A percentile compares a stretch with the other conserved stretches of the same genome.
These are phyloP conservation scores for Daldinia decipiens DNA, from an alignment of 495 filamentous ascomycete genomes.

Conservation along the genomic window DNA sequence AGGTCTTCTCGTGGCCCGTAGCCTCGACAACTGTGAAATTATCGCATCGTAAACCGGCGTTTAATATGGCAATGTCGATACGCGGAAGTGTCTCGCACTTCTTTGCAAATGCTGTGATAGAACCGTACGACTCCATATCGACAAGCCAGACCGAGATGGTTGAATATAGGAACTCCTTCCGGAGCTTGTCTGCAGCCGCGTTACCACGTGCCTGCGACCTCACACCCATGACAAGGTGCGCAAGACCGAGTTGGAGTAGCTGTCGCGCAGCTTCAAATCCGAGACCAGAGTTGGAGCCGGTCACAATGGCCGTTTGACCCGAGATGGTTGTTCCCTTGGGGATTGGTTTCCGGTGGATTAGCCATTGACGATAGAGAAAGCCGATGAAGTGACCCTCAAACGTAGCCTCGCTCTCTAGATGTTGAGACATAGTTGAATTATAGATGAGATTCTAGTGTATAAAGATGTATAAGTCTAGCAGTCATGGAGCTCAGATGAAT, in stretches of 20 bases:
- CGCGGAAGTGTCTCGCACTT: conserved; percentile 51
- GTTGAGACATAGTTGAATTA: conserved; percentile 37
- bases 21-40: conserved; percentile 46
- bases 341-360: conserved; percentile 35
- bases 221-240: conserved; percentile 63
- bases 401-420: conserved; percentile 30
- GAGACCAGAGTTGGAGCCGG: conserved; percentile 66
- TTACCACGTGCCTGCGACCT: conserved; percentile 60
- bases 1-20: conserved; percentile 56
- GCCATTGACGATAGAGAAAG: conserved; percentile 44
- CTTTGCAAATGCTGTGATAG: conserved; percentile 55
- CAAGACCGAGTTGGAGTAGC: conserved; percentile 57
- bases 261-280: conserved; percentile 63
- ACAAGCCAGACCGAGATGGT: conserved; percentile 60
- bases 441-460: neutral
- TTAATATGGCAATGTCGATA: conserved; percentile 61
- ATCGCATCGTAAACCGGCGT: conserved; percentile 57
- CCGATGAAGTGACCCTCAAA: conserved; percentile 32
- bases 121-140: conserved; percentile 61
- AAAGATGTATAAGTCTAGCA: neutral
- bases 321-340: conserved; percentile 41
- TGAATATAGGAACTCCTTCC: conserved; percentile 48
- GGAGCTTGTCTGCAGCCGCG: conserved; percentile 51
- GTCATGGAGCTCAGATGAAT: neutral
- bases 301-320: conserved; percentile 61